Evolutionary conservation across 2,329 filamentous ascomycete species (phyloP).

Genomic region (Akanthomyces uredinophilus): DNA sequence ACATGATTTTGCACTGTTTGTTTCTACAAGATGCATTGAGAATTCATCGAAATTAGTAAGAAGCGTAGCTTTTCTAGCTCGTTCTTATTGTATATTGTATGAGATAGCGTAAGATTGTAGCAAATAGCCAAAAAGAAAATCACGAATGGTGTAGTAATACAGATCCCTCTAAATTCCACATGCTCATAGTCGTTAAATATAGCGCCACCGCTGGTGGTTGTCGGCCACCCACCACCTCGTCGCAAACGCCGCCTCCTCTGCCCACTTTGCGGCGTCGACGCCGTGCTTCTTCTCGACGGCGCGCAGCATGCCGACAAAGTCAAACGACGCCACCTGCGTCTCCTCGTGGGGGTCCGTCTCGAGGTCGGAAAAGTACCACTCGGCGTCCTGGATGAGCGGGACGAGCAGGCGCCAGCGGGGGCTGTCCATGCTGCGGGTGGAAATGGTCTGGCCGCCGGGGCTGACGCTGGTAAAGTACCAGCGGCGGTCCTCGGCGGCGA

Average conservation of each 20-base stretch:
- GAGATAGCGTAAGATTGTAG: too few relatives aligned
- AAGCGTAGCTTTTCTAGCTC: too few relatives aligned
- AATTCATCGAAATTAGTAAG: too few relatives aligned
- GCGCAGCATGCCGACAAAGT: constrained; percentile 8
- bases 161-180: neutral
- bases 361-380: constrained; percentile 29
- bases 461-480: constrained; percentile 32
- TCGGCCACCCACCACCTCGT: constrained; percentile 33
- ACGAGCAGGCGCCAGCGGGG: constrained; percentile 27
- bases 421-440: constrained; percentile 28
- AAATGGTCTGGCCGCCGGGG: constrained; percentile 28
- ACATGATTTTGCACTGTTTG: too few relatives aligned
- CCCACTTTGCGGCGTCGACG: constrained; percentile 26
- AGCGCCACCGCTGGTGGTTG: constrained; percentile 31
- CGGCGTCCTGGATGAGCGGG: constrained; percentile 27
- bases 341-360: constrained; percentile 27
- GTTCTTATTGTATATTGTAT: too few relatives aligned
- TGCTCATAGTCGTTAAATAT: constrained; percentile 18
- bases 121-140: neutral
- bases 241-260: constrained; percentile 29
- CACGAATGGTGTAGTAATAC: neutral
- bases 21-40: too few relatives aligned
- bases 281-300: constrained; percentile 22
- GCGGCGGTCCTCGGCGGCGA: constrained; percentile 15
- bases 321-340: constrained; percentile 16